Evolutionary conservation across 2,329 filamentous ascomycete species (phyloP), one percentile per base, ranked within the genome.

Genomic region (Whalleya microplaca): DNA sequence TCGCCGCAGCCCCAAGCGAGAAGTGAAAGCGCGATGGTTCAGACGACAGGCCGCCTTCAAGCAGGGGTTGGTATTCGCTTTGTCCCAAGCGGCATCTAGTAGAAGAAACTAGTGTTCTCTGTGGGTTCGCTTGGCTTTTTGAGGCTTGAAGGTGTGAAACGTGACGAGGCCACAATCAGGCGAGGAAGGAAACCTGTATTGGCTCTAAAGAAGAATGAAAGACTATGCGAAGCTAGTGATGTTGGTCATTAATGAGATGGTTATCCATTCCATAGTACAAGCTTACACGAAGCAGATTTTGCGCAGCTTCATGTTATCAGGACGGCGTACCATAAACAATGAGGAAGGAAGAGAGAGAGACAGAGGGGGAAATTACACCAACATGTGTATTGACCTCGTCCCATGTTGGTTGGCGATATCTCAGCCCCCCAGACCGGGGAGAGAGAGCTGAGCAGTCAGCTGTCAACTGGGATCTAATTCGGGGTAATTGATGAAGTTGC

Each of bases 1-100:
- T 50, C 19, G 27, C 12, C 29, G 20, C 41, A 51, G 18, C 27
- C 41, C 16, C 10, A 49, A 41, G 45, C 20, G 32, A 37, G 44
- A 51, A 41, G 48, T 27, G 46, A 51, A 32, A 46, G 41, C n/a
- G 20, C 41, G 45, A 32, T 16, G 20, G 20, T 20, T 45, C 40
- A n/a, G 21, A 14, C 23, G 23, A 48, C 14, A 37, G 32, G 32
- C 12, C 18, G 23, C 41, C 12, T 53, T 45, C 9, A 27, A 21
- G 20, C n/a, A 8, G 16, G 43, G 9, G 1, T 20, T 12, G n/a
- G 49, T 19, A 29, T 43, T 55, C 8, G 29, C 32, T 37, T 37
- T 37, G 32, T 37, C 32, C 32, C 32, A 37, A 16, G 32, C 14
- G 27, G 5, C 6, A 29, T 12, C 27, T 37, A 37, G 32, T n/a